These are phyloP conservation scores for Coniochaeta sp. DNA, from an alignment of 2,329 filamentous ascomycete genomes.

Conservation along the genomic window DNA sequence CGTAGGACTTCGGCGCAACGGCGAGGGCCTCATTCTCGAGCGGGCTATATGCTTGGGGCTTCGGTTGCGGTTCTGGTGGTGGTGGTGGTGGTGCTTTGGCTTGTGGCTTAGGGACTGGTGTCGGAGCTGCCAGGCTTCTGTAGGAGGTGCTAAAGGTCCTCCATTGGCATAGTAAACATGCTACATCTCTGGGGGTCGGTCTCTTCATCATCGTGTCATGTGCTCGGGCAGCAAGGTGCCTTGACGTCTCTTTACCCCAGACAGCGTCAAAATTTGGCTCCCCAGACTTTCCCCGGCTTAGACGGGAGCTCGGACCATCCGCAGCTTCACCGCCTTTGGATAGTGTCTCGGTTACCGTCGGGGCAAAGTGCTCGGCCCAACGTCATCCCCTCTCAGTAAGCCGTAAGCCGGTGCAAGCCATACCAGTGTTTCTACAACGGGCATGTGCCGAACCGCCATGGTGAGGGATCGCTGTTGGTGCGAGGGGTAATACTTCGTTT, in stretches of 20 bases:
- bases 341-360: slow-evolving; percentile 17
- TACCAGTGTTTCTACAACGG: background rate
- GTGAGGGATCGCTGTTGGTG: background rate
- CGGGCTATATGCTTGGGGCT: slow-evolving; percentile 10
- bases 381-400: slow-evolving; percentile 12
- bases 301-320: background rate
- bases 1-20: slow-evolving; percentile 53
- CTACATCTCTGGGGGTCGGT: slow-evolving; percentile 13
- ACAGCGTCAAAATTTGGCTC: slow-evolving; percentile 1
- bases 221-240: background rate
- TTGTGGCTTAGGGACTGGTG: slow-evolving; percentile 3
- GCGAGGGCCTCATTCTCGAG: slow-evolving; percentile 27
- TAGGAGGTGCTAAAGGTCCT: slow-evolving; percentile 41
- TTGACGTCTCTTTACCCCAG: background rate
- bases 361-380: slow-evolving; percentile 16
- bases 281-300: background rate
- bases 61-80: background rate
- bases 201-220: slow-evolving; percentile 13
- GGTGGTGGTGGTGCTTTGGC: background rate
- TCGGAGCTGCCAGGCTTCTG: slow-evolving; percentile 16
- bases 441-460: background rate
- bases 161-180: slow-evolving; percentile 46
- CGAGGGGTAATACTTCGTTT: background rate
- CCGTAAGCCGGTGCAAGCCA: slow-evolving; percentile 20
- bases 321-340: background rate